Conservation (phyloP, 2,329 filamentous ascomycete genomes). For the Kalaharituber pfeilii region DNA sequence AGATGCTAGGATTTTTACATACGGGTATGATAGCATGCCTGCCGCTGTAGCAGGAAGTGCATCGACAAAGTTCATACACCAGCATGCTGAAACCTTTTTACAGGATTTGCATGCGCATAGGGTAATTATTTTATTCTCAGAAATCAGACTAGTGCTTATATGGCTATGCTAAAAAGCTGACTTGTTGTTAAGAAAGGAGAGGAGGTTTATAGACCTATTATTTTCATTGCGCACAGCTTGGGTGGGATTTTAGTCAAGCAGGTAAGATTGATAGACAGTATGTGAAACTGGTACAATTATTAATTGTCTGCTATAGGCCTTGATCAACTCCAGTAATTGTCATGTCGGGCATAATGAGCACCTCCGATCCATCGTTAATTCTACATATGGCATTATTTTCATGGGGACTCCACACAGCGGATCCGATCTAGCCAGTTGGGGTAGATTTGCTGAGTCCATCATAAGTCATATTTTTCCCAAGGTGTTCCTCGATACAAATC, state of each 20-base stretch:
- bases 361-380: constrained; percentile 31
- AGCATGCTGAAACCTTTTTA: constrained; percentile 21
- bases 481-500: constrained; percentile 48
- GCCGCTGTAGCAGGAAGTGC: constrained; percentile 18
- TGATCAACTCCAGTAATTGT: constrained; percentile 20
- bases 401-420: constrained; percentile 60
- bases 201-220: constrained; percentile 20
- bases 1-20: constrained; percentile 22
- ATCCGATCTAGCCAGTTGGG: constrained; percentile 51
- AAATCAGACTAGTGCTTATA: neutral
- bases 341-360: constrained; percentile 21
- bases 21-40: constrained; percentile 23
- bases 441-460: constrained; percentile 48
- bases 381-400: constrained; percentile 60
- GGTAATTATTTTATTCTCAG: neutral
- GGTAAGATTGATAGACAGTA: too few species aligned
- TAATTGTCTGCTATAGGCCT: constrained; percentile 11
- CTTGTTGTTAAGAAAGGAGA: constrained; percentile 14
- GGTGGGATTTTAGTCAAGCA: constrained; percentile 22
- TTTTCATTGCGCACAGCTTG: constrained; percentile 22
- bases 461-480: constrained; percentile 46
- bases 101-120: constrained; percentile 19
- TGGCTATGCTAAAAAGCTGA: constrained; percentile 6
- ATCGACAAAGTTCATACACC: constrained; percentile 22
- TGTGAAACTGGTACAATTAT: constrained; percentile 1